Conservation (phyloP, 768 basidiomycete genomes). For the Phanerochaete sordida region DNA sequence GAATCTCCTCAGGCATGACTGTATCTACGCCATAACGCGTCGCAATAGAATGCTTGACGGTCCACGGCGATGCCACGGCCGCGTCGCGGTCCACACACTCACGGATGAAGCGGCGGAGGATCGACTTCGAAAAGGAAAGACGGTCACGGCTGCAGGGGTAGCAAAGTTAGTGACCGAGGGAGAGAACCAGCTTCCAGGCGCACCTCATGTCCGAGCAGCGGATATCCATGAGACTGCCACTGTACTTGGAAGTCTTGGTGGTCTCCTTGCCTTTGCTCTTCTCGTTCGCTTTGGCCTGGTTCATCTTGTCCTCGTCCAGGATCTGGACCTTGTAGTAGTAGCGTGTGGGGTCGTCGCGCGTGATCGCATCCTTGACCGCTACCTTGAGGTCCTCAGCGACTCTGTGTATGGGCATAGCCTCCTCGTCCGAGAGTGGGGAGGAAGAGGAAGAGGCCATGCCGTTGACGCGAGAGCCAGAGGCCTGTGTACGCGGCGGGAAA, state of each 20-base stretch:
- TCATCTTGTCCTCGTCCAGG: constrained; percentile 67
- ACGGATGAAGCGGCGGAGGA: constrained; percentile 92
- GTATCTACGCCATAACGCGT: constrained; percentile 80
- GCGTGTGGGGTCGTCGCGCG: constrained; percentile 70
- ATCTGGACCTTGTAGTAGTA: constrained; percentile 91
- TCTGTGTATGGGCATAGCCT: constrained; percentile 44
- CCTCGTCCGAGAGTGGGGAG: constrained; percentile 34
- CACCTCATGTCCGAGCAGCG: constrained; percentile 79
- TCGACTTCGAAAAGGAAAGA: constrained; percentile 93
- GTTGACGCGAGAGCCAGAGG: constrained; percentile 4
- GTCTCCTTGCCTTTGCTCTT: constrained; percentile 47
- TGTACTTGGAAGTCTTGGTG: constrained; percentile 58
- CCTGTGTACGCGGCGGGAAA: constrained; percentile 47
- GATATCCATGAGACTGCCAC: constrained; percentile 81
- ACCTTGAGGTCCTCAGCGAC: constrained; percentile 79
- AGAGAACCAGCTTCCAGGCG: constrained; percentile 15
- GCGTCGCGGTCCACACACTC: constrained; percentile 94
- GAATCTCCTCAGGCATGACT: constrained; percentile 82
- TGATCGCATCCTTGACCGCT: constrained; percentile 63
- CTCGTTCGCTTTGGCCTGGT: constrained; percentile 55
- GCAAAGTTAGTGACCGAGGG: neutral
- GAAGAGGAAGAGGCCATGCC: constrained; percentile 35
- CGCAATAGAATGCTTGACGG: constrained; percentile 84
- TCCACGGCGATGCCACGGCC: constrained; percentile 94
- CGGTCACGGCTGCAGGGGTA: constrained; percentile 75